A percentile compares a stretch with the other conserved stretches of the same genome.
These are phyloP conservation scores for Cryptosporidium canis DNA, from an alignment of 169 alveolate genomes.

Conservation along the genomic window DNA sequence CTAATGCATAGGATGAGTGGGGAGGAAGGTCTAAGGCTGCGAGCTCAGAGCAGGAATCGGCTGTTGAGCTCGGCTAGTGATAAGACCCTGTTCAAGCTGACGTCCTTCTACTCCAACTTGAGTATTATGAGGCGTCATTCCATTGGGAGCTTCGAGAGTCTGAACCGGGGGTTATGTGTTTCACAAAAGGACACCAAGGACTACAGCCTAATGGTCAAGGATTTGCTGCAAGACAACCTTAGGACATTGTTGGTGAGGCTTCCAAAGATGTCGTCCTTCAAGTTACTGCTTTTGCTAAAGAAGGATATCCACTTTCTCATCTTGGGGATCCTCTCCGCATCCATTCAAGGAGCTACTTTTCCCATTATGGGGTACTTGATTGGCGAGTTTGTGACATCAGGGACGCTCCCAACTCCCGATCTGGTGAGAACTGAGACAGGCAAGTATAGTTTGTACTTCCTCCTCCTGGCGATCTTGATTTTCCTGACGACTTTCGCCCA, in stretches of 20 bases:
- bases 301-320: conserved; percentile 37
- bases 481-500: conserved; percentile 48
- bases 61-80: background rate
- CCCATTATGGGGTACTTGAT: conserved; percentile 51
- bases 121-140: background rate
- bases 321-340: conserved; percentile 37
- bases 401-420: conserved; percentile 34
- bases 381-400: conserved; percentile 54
- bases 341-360: conserved; percentile 58
- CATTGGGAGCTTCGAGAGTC: background rate
- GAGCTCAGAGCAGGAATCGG: background rate
- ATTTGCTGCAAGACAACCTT: conserved; percentile 17
- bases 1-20: background rate
- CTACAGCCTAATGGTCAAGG: conserved; percentile 26
- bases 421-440: conserved; percentile 42
- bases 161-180: background rate
- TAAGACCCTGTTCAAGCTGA: conserved; percentile 5
- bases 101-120: background rate
- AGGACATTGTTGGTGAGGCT: conserved; percentile 3
- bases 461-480: conserved; percentile 18
- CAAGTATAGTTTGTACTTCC: conserved; percentile 47
- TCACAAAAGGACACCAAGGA: conserved; percentile 49
- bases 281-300: conserved; percentile 6
- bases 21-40: no score
- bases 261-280: conserved; percentile 31